Evolutionary conservation across 1,284 basidiomycete genomes (phyloP).

Genomic region (Fistulinella cinereoalba): DNA sequence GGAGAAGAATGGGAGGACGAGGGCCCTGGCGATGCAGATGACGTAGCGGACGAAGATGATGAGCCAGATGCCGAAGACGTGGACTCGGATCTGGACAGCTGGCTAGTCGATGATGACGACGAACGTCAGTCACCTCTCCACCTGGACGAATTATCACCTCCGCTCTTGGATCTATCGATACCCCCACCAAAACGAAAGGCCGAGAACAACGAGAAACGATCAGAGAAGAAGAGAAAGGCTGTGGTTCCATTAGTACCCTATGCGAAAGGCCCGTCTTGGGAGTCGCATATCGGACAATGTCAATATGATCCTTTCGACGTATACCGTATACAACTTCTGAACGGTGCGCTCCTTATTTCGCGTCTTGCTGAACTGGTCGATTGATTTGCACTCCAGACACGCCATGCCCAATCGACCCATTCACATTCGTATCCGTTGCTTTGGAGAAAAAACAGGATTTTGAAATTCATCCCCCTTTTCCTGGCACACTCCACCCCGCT

Average conservation of each 20-base stretch:
- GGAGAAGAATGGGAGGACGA: slow-evolving; percentile 87
- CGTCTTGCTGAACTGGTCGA: not conserved
- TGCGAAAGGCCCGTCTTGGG: slow-evolving; percentile 76
- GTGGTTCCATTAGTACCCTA: slow-evolving; percentile 75
- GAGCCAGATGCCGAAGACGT: slow-evolving; percentile 55
- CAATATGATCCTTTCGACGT: slow-evolving; percentile 61
- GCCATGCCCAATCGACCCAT: slow-evolving; percentile 71
- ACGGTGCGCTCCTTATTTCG: slow-evolving; percentile 47
- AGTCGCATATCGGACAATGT: slow-evolving; percentile 58
- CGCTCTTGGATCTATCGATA: slow-evolving; percentile 37
- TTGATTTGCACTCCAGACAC: slow-evolving; percentile 50
- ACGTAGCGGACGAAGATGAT: slow-evolving; percentile 68
- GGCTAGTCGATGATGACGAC: slow-evolving; percentile 78
- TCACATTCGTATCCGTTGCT: slow-evolving; percentile 61
- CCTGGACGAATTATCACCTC: slow-evolving; percentile 40
- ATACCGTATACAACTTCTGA: slow-evolving; percentile 74
- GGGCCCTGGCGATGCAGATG: slow-evolving; percentile 65
- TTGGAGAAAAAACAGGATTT: slow-evolving; percentile 35
- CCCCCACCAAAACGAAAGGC: slow-evolving; percentile 53
- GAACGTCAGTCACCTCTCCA: slow-evolving; percentile 44
- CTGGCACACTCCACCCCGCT: slow-evolving; percentile 25
- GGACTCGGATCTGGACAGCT: slow-evolving; percentile 73
- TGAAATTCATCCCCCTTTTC: slow-evolving; percentile 35
- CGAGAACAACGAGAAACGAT: slow-evolving; percentile 44
- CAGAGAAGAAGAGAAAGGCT: slow-evolving; percentile 65